Conservation (phyloP, 2,329 filamentous ascomycete species). For the Calonectria crousiana region DNA sequence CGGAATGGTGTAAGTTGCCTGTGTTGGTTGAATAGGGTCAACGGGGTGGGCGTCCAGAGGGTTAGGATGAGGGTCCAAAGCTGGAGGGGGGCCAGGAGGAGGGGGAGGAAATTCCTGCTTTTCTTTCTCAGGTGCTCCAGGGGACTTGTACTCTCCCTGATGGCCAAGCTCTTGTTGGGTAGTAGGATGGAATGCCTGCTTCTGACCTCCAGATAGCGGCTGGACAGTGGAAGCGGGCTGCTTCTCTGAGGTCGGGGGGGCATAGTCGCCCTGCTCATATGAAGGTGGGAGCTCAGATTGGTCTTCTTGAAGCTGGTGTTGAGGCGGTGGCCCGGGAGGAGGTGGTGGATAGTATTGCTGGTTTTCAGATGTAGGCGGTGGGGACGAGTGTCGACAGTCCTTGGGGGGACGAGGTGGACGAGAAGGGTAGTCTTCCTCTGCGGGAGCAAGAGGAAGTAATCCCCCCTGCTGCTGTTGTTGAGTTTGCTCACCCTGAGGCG, state of each 20-base stretch:
- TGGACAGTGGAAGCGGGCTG: slow-evolving; percentile 4
- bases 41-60: slow-evolving; percentile 38
- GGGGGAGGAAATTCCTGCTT: slow-evolving; percentile 31
- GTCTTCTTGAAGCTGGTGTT: slow-evolving; percentile 29
- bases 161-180: not conserved
- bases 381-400: slow-evolving; percentile 10
- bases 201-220: not conserved
- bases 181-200: not conserved
- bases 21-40: slow-evolving; percentile 30
- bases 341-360: slow-evolving; percentile 42
- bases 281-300: slow-evolving; percentile 10
- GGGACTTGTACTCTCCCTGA: not conserved
- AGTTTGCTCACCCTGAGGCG: slow-evolving; percentile 5
- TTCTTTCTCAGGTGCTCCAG: not conserved
- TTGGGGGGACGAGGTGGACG: not conserved
- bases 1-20: slow-evolving; percentile 46
- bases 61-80: slow-evolving; percentile 33
- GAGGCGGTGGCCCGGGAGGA: slow-evolving; percentile 39
- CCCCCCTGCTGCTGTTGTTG: not conserved
- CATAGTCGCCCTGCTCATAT: slow-evolving; percentile 19
- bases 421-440: not conserved
- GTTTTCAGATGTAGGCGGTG: slow-evolving; percentile 31
- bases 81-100: slow-evolving; percentile 41
- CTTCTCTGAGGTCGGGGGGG: slow-evolving; percentile 9
- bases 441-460: slow-evolving; percentile 2